Evolutionary conservation across 2,329 filamentous ascomycete species (phyloP).

Genomic region (Lasiodiplodia gonubiensis): DNA sequence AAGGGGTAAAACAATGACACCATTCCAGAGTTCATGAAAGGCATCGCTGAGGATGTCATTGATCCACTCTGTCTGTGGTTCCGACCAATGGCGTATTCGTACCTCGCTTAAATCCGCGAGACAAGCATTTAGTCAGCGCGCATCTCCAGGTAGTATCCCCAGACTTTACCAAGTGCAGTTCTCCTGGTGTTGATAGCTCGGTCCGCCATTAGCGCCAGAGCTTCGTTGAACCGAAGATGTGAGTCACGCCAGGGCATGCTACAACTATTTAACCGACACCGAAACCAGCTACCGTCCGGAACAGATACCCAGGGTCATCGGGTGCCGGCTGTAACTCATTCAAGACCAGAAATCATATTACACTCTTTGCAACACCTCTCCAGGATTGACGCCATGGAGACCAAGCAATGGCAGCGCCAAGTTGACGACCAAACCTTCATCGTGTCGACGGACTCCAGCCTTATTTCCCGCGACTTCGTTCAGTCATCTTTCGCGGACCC

Average conservation of each 20-base stretch:
- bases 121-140: neutral
- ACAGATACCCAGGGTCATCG: neutral
- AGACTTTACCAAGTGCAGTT: neutral
- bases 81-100: neutral
- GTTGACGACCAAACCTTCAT: conserved; percentile 33
- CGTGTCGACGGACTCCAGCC: conserved; percentile 37
- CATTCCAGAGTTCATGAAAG: neutral
- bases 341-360: neutral
- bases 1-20: neutral
- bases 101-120: neutral
- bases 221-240: neutral
- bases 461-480: conserved; percentile 39
- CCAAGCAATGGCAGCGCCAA: conserved; percentile 9
- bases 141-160: neutral
- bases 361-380: neutral
- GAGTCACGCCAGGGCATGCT: neutral
- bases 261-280: neutral
- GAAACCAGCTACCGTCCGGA: neutral
- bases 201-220: conserved; percentile 5
- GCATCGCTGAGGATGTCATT: neutral
- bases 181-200: conserved; percentile 1
- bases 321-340: neutral
- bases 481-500: conserved; percentile 39
- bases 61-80: neutral
- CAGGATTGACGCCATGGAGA: neutral